A percentile compares a stretch with the other conserved stretches of the same genome.
Evolutionary conservation across 2,329 filamentous ascomycete genomes (phyloP).

Genomic region (Trichoderma sp.): DNA sequence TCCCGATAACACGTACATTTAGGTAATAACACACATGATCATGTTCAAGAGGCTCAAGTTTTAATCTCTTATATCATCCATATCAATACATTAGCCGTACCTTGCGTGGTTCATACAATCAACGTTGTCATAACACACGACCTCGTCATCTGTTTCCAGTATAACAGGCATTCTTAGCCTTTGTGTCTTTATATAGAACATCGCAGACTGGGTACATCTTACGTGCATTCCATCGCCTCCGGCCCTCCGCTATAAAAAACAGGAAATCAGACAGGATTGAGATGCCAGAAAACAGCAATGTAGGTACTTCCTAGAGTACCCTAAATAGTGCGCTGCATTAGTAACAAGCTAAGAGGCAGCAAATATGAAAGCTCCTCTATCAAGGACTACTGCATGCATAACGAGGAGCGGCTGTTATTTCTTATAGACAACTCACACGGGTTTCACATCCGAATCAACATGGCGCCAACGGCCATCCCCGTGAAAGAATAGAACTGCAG

Average conservation of each 20-base stretch:
- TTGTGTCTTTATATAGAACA: neutral
- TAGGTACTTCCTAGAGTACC: neutral
- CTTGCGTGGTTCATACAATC: neutral
- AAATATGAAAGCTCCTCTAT: too few species aligned
- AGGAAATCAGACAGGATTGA: neutral
- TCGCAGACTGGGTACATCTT: neutral
- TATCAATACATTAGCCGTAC: neutral
- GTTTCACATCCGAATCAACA: neutral
- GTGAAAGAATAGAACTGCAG: neutral
- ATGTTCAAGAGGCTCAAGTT: too few species aligned
- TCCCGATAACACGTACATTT: too few species aligned
- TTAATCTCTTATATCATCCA: rapidly evolving
- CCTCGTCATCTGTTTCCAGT: neutral
- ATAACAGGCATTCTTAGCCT: neutral
- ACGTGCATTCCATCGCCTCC: neutral
- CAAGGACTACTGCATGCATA: too few species aligned
- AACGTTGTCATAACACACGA: neutral
- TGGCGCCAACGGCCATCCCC: neutral
- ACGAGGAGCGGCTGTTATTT: neutral
- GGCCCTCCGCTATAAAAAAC: too few species aligned
- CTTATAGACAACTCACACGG: neutral
- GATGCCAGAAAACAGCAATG: neutral
- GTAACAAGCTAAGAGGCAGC: neutral
- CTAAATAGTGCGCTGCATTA: neutral
- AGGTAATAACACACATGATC: too few species aligned